These are phyloP conservation scores for Microthlaspi erraticum DNA, from an alignment of 345 rosid genomes.

Conservation along the genomic window DNA sequence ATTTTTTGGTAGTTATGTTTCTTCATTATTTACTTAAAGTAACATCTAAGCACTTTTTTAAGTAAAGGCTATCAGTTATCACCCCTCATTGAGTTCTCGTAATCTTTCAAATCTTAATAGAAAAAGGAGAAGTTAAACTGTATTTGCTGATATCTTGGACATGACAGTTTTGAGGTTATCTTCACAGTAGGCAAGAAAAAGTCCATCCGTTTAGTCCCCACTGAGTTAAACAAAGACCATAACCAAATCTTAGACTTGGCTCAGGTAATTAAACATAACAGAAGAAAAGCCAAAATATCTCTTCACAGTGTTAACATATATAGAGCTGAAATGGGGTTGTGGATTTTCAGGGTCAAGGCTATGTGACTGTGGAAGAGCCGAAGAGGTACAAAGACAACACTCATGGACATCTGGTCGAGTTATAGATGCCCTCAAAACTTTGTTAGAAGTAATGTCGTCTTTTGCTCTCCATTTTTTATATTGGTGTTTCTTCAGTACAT, in stretches of 20 bases:
- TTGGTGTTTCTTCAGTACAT: background rate
- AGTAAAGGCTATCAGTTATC: slow-evolving; percentile 67
- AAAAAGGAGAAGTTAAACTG: background rate
- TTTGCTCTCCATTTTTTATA: background rate
- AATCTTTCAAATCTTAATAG: background rate
- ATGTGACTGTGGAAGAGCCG: slow-evolving; percentile 74
- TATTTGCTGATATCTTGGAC: slow-evolving; percentile 7
- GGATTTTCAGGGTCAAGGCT: slow-evolving; percentile 68
- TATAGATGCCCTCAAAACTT: slow-evolving; percentile 73
- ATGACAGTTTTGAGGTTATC: slow-evolving; percentile 84
- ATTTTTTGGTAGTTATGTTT: no score
- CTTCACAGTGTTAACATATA: background rate
- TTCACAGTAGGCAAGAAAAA: slow-evolving; percentile 83
- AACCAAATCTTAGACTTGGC: slow-evolving; percentile 86
- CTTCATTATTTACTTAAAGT: slow-evolving; percentile 76
- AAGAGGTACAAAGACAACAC: slow-evolving; percentile 70
- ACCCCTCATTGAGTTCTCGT: background rate
- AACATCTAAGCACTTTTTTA: no score
- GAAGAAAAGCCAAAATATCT: background rate
- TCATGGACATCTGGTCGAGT: slow-evolving; percentile 87
- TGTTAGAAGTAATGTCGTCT: slow-evolving; percentile 62
- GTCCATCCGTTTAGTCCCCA: slow-evolving; percentile 86
- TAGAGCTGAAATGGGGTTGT: slow-evolving; percentile 12
- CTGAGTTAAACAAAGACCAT: slow-evolving; percentile 93
- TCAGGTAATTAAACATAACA: slow-evolving; percentile 48